These are phyloP conservation scores for Picea sitchensis DNA, from an alignment of 75 land plant species.

Conservation along the genomic window DNA sequence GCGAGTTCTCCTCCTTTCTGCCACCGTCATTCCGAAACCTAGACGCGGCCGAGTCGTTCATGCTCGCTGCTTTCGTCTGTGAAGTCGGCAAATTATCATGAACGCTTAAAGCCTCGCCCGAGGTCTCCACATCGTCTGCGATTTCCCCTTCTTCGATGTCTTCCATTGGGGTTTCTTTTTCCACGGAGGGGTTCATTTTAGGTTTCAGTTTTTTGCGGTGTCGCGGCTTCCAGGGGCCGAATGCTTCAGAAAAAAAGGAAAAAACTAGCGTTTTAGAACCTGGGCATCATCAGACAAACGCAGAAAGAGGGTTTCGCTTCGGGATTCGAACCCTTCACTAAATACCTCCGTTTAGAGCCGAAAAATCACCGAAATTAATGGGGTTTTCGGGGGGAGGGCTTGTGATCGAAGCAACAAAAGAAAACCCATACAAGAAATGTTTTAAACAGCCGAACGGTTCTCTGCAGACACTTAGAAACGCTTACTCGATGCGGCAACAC, in stretches of 20 bases:
- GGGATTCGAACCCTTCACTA: background rate
- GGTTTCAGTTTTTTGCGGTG: background rate
- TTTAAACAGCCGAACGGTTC: too few relatives aligned
- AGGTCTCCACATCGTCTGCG: conserved; percentile 20
- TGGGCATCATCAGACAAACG: background rate
- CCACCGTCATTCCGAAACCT: conserved; percentile 45
- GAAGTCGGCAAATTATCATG: conserved; percentile 7
- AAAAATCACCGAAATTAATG: background rate
- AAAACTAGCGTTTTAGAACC: background rate
- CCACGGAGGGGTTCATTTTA: background rate
- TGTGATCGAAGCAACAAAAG: too few relatives aligned
- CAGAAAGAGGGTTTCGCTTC: background rate
- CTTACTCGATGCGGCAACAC: too few relatives aligned
- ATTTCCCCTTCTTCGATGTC: conserved; percentile 50
- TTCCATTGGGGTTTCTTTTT: conserved; percentile 1
- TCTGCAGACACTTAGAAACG: too few relatives aligned
- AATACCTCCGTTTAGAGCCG: background rate
- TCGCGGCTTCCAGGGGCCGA: background rate
- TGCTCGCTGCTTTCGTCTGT: conserved; percentile 5
- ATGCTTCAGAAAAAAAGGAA: background rate
- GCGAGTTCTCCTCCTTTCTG: conserved; percentile 6
- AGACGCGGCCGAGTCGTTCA: conserved; percentile 12
- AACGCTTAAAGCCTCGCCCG: background rate
- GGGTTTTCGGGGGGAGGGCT: background rate
- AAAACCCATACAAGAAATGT: too few relatives aligned